Percentiles rank a stretch among this genome's conserved stretches.
phyloP scores from a whole-genome alignment of 176 grass and related monocot species.

The Calamus simplicifolius region DNA sequence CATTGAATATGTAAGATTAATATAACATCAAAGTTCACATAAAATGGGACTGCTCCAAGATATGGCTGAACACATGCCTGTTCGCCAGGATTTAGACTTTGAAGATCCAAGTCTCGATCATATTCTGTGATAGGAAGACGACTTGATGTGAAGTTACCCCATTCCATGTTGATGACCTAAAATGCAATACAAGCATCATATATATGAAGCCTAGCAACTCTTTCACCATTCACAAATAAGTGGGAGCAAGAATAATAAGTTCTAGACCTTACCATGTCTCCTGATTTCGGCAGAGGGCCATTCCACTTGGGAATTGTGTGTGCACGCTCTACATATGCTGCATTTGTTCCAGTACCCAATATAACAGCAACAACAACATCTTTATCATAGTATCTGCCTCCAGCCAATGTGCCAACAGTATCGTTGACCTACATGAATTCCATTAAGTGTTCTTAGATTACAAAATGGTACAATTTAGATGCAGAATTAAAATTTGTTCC shows the following conservation, averaged over 20 bases:
- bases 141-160: conserved; percentile 65
- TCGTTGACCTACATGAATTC: conserved; percentile 57
- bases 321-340: conserved; percentile 77
- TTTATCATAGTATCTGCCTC: conserved; percentile 64
- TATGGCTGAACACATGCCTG: conserved; percentile 41
- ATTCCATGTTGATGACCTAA: conserved; percentile 95
- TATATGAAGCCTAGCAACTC: too few species aligned
- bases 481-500: too few species aligned
- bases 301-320: conserved; percentile 60
- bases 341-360: conserved; percentile 90
- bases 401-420: conserved; percentile 75
- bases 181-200: conserved; percentile 8
- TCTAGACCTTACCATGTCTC: conserved; percentile 59
- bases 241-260: conserved; percentile 7
- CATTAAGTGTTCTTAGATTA: too few species aligned
- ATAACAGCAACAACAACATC: conserved; percentile 73
- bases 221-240: neutral
- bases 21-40: too few species aligned
- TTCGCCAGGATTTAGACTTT: conserved; percentile 72
- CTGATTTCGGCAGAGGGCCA: conserved; percentile 50
- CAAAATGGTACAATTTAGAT: too few species aligned
- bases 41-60: too few species aligned
- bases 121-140: conserved; percentile 68
- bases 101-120: conserved; percentile 55
- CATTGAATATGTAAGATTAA: too few species aligned